Evolutionary conservation across 305 asterid genomes (phyloP).

Genomic region (Fraxinus sp.): DNA sequence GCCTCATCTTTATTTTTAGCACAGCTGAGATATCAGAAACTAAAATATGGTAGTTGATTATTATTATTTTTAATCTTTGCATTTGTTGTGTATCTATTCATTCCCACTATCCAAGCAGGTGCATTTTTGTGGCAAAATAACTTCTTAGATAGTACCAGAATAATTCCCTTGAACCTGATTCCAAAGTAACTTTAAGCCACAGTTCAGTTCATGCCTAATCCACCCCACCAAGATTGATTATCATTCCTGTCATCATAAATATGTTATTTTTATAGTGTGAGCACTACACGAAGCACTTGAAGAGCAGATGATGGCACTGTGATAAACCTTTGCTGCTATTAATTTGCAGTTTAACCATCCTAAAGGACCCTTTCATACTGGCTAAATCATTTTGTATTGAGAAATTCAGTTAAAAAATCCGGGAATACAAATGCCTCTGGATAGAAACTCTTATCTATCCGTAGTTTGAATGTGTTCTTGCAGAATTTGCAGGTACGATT

Average conservation of each 20-base stretch:
- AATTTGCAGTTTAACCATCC: not conserved
- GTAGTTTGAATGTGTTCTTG: not conserved
- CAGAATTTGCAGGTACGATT: not conserved
- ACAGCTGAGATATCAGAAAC: not conserved
- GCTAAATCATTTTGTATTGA: not conserved
- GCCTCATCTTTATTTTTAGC: not conserved
- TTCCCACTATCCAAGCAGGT: not conserved
- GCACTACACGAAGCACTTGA: not conserved
- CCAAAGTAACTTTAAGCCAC: not conserved
- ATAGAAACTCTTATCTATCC: not conserved
- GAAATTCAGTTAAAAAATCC: not conserved
- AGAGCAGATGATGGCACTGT: not conserved
- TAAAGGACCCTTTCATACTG: not conserved
- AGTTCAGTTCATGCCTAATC: not conserved
- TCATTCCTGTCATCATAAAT: not conserved
- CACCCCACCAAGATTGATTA: not conserved
- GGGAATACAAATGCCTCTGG: not conserved
- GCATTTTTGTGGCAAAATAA: not conserved
- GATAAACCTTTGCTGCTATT: conserved; percentile 1
- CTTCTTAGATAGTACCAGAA: not conserved
- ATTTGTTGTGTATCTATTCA: not conserved
- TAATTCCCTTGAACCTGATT: not conserved
- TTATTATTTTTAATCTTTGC: not conserved
- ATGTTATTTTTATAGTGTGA: not conserved
- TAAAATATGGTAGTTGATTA: not conserved